Conservation (phyloP, 805 yeast species). For the Clavispora asparagi region DNA sequence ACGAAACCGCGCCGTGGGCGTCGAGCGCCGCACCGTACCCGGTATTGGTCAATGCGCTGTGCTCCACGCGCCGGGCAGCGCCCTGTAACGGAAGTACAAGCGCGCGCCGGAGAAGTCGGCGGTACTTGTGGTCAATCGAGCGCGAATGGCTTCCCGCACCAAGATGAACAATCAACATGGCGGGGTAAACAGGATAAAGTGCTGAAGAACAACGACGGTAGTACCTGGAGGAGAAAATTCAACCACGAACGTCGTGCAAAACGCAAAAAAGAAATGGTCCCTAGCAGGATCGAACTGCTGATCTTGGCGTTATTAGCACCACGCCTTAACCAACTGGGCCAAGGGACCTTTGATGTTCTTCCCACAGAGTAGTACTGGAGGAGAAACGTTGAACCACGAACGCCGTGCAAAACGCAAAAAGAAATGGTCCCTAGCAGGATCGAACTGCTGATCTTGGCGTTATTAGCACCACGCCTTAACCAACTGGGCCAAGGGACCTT, state of each 20-base stretch:
- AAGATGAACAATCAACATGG: conserved; percentile 32
- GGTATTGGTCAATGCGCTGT: conserved; percentile 40
- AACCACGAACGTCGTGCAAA: neutral
- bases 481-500: conserved; percentile 51
- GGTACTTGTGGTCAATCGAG: conserved; percentile 17
- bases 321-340: conserved; percentile 53
- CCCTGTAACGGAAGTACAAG: conserved; percentile 11
- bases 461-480: conserved; percentile 52
- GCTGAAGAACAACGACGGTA: neutral
- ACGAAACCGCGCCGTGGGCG: conserved; percentile 34
- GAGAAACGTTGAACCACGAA: no score
- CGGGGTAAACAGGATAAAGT: neutral
- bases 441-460: conserved; percentile 78
- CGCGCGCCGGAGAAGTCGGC: conserved; percentile 23
- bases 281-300: conserved; percentile 89
- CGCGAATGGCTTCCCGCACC: conserved; percentile 48
- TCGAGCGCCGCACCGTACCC: conserved; percentile 46
- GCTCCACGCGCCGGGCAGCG: conserved; percentile 28
- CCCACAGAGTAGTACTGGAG: no score
- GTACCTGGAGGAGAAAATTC: neutral
- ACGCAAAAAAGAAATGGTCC: conserved; percentile 57
- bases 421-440: conserved; percentile 77
- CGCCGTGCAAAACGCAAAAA: no score
- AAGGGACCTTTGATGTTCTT: conserved; percentile 38
- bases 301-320: conserved; percentile 58